Conservation (phyloP, 495 filamentous ascomycete species). For the Glonium stellatum region DNA sequence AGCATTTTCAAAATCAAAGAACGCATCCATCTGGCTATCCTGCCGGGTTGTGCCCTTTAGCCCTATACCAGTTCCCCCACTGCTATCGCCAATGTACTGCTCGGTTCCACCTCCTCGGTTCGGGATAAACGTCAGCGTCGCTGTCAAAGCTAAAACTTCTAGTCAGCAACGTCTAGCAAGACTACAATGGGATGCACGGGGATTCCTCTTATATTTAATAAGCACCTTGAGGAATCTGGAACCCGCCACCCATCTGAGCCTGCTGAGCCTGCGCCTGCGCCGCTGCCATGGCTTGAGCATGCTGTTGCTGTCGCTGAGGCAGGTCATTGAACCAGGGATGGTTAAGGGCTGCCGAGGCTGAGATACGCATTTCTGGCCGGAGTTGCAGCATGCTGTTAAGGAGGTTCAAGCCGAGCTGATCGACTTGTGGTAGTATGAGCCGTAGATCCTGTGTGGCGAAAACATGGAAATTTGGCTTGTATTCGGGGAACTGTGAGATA, state of each 20-base stretch:
- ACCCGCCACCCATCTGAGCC: constrained; percentile 21
- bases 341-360: constrained; percentile 71
- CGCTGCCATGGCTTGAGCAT: constrained; percentile 30
- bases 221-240: constrained; percentile 21
- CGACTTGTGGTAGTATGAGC: constrained; percentile 82
- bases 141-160: neutral
- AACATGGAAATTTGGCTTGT: constrained; percentile 87
- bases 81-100: too few species aligned
- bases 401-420: constrained; percentile 75
- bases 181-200: neutral
- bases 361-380: constrained; percentile 84
- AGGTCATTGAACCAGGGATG: constrained; percentile 87
- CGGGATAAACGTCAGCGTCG: too few species aligned
- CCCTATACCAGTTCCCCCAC: too few species aligned
- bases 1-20: too few species aligned
- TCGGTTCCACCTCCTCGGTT: too few species aligned
- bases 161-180: neutral
- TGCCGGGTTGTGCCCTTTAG: too few species aligned
- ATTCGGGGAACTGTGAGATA: constrained; percentile 80
- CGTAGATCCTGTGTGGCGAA: constrained; percentile 90
- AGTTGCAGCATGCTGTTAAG: constrained; percentile 86
- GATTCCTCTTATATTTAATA: constrained; percentile 6
- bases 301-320: constrained; percentile 42
- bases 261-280: constrained; percentile 30
- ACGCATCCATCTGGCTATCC: too few species aligned